phyloP scores from a whole-genome alignment of 129 eudicot species.

The Daucus carota region DH1_v3.0 NC_030388.2:16782001-16782500 shows the following conservation, averaged over 20 bases:
- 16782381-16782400: constrained; percentile 32
- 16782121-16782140: constrained; percentile 31
- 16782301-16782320: constrained; percentile 65
- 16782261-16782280: constrained; percentile 65
- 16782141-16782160: constrained; percentile 45
- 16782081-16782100: constrained; percentile 42
- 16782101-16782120: constrained; percentile 55
- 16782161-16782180: constrained; percentile 67
- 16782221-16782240: constrained; percentile 24
- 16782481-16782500: not conserved
- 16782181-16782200: constrained; percentile 52
- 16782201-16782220: constrained; percentile 25
- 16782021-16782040: constrained; percentile 67
- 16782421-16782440: constrained; percentile 26
- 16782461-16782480: not conserved
- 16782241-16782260: constrained; percentile 32
- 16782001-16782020: constrained; percentile 62
- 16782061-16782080: constrained; percentile 37
- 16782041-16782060: constrained; percentile 53
- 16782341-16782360: constrained; percentile 78
- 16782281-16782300: constrained; percentile 58
- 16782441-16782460: constrained; percentile 47
- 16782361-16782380: constrained; percentile 49
- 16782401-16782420: constrained; percentile 24
- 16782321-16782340: constrained; percentile 55